Percentiles rank a stretch among this genome's conserved stretches.
These are phyloP conservation scores for Citrus inodora DNA, from an alignment of 345 rosid species.

Conservation along the genomic window DNA sequence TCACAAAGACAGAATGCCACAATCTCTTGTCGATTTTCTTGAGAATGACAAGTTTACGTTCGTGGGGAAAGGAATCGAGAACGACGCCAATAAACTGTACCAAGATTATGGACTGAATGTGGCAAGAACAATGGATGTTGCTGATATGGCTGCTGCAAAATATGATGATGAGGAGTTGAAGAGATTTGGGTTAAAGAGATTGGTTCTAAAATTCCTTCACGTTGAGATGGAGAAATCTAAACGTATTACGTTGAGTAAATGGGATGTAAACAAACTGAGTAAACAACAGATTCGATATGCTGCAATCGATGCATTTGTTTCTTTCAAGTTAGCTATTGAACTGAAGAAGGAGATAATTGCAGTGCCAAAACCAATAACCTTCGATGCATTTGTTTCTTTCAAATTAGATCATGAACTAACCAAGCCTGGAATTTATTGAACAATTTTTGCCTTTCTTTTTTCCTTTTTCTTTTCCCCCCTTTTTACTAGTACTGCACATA, in stretches of 20 bases:
- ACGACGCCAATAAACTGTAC: neutral
- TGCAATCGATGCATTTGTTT: constrained; percentile 12
- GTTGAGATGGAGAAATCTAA: neutral
- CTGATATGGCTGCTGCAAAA: neutral
- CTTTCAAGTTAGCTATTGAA: neutral
- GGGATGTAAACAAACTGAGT: neutral
- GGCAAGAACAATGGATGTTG: neutral
- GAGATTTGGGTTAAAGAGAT: neutral
- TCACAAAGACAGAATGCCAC: neutral
- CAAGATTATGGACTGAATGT: neutral
- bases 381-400: neutral
- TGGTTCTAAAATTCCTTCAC: neutral
- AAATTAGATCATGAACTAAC: neutral
- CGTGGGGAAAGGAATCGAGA: constrained; percentile 3
- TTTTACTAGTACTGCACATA: neutral
- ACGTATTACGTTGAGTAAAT: neutral
- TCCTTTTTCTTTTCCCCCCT: neutral
- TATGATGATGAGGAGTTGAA: neutral
- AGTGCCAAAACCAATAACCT: neutral
- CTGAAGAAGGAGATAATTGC: neutral
- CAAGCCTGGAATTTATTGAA: neutral
- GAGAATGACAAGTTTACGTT: neutral
- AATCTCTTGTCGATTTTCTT: neutral
- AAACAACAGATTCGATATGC: constrained; percentile 3
- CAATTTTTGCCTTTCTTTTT: neutral